Evolutionary conservation across 805 yeast genomes (phyloP).

Genomic region (Metschnikowia bowlesiae): DNA sequence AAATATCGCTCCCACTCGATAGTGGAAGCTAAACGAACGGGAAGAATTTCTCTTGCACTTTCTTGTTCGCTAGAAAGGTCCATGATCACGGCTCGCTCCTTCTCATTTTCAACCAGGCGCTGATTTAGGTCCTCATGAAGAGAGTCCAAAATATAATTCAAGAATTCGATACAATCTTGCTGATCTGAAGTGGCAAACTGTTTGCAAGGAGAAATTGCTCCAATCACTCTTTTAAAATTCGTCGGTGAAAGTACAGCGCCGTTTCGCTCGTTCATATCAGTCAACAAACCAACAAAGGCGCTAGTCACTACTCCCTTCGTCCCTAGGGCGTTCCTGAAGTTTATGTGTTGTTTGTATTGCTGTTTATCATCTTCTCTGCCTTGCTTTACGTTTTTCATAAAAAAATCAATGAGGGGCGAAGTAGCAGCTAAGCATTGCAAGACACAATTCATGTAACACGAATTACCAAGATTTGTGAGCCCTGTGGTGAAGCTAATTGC

Average conservation of each 20-base stretch:
- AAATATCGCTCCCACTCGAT: slow-evolving; percentile 91
- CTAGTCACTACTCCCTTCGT: slow-evolving; percentile 75
- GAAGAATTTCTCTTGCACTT: slow-evolving; percentile 60
- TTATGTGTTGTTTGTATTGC: slow-evolving; percentile 62
- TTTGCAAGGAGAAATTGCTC: slow-evolving; percentile 54
- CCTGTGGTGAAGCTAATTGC: slow-evolving; percentile 53
- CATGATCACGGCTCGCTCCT: slow-evolving; percentile 37
- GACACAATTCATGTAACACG: slow-evolving; percentile 89
- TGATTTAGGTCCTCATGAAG: slow-evolving; percentile 84
- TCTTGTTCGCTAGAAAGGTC: slow-evolving; percentile 61
- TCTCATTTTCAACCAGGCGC: slow-evolving; percentile 31
- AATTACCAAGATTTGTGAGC: slow-evolving; percentile 75
- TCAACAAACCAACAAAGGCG: slow-evolving; percentile 57
- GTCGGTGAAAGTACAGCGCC: slow-evolving; percentile 53
- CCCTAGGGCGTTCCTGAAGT: slow-evolving; percentile 69
- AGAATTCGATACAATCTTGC: slow-evolving; percentile 82
- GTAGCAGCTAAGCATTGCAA: slow-evolving; percentile 83
- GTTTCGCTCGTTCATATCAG: slow-evolving; percentile 47
- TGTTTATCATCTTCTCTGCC: slow-evolving; percentile 23
- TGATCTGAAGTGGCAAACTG: slow-evolving; percentile 67
- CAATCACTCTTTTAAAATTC: slow-evolving; percentile 63
- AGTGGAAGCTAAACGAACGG: slow-evolving; percentile 76
- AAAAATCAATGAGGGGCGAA: slow-evolving; percentile 57
- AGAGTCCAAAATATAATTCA: slow-evolving; percentile 69
- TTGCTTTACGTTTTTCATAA: slow-evolving; percentile 32